Conservation (phyloP, 345 rosid genomes). For the Gossypium bickii region DNA sequence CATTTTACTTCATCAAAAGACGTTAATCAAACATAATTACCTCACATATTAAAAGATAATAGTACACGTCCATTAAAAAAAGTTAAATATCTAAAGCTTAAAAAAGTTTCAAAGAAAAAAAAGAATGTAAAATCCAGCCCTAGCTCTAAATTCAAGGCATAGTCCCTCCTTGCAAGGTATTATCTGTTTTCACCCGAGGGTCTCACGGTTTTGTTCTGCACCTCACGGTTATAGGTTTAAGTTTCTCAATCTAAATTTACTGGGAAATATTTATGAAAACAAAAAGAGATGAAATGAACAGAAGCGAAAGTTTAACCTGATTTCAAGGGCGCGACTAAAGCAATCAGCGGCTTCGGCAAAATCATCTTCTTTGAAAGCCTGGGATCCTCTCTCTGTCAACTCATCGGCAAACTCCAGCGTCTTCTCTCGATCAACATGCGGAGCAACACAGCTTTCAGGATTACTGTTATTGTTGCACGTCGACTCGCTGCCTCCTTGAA, state of each 20-base stretch:
- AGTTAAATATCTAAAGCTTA: not conserved
- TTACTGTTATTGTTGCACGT: conserved; percentile 44
- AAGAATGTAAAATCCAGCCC: not conserved
- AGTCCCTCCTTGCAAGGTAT: no score
- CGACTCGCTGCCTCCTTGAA: conserved; percentile 56
- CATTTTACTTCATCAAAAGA: not conserved
- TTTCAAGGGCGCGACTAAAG: conserved; percentile 91
- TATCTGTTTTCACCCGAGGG: no score
- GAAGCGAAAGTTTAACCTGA: conserved; percentile 47
- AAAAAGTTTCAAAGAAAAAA: not conserved
- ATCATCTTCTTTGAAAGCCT: conserved; percentile 57
- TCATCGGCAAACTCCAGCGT: conserved; percentile 64
- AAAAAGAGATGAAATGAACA: not conserved
- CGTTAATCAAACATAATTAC: not conserved
- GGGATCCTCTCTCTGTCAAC: conserved; percentile 56
- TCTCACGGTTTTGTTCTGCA: no score
- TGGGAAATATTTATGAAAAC: not conserved
- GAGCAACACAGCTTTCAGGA: conserved; percentile 42
- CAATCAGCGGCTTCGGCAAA: conserved; percentile 77
- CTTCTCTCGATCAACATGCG: conserved; percentile 42
- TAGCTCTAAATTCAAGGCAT: not conserved
- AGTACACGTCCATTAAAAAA: not conserved
- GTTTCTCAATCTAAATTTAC: not conserved
- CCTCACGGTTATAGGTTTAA: not conserved
- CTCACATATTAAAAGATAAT: not conserved